These are phyloP conservation scores for Pseudevernia furfuracea DNA, from an alignment of 495 filamentous ascomycete species.

Conservation along the genomic window DNA sequence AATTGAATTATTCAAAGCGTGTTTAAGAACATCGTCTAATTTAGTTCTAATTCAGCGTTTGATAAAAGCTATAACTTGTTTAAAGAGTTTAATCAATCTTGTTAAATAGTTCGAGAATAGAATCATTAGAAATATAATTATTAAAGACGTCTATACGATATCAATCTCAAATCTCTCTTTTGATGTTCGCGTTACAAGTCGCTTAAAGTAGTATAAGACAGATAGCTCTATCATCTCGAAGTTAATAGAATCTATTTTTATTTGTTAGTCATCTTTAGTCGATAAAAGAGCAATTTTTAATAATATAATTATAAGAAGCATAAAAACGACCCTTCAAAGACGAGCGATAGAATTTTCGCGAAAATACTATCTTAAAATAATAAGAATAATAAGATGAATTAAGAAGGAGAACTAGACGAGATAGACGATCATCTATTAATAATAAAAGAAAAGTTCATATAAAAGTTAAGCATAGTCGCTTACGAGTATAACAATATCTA, in stretches of 20 bases:
- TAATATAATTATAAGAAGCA: constrained; percentile 10
- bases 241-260: background rate
- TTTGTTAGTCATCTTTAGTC: constrained; percentile 4
- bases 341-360: background rate
- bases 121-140: background rate
- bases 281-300: constrained; percentile 13
- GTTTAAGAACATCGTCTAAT: background rate
- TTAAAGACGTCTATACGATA: background rate
- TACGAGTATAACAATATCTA: constrained; percentile 25
- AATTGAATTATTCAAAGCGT: background rate
- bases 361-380: constrained; percentile 26
- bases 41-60: background rate
- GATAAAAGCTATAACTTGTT: background rate
- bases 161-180: too few relatives aligned
- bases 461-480: constrained; percentile 22
- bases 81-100: background rate
- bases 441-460: constrained; percentile 28
- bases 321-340: constrained; percentile 6
- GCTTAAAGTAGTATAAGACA: background rate
- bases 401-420: constrained; percentile 38
- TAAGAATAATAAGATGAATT: constrained; percentile 34
- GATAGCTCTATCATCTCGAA: background rate
- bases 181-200: background rate
- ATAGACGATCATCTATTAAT: constrained; percentile 35
- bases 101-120: constrained; percentile 5